Percentiles rank a stretch among this genome's conserved stretches.
Conservation (phyloP, 1,284 basidiomycete genomes). For the Pseudozyma pruni region DNA sequence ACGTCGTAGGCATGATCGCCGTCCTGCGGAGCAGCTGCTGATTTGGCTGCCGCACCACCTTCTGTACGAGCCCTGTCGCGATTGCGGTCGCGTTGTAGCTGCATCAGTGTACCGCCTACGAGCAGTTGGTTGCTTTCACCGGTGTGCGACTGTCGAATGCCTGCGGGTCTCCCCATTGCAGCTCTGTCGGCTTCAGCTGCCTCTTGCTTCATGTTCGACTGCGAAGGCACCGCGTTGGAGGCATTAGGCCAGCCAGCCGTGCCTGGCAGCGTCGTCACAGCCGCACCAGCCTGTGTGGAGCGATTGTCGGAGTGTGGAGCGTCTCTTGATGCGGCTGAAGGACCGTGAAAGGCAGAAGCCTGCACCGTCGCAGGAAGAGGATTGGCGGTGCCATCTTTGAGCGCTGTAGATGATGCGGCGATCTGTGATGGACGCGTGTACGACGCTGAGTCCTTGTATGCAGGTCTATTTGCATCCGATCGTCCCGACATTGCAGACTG, state of each 20-base stretch:
- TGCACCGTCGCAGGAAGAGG: background rate
- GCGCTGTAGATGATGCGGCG: background rate
- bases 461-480: slow-evolving; percentile 2
- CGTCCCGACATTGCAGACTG: slow-evolving; percentile 15
- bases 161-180: slow-evolving; percentile 1
- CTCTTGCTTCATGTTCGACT: background rate
- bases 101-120: slow-evolving; percentile 27
- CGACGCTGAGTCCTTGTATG: slow-evolving; percentile 2
- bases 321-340: background rate
- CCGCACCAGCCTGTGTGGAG: background rate
- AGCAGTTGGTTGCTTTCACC: slow-evolving; percentile 23
- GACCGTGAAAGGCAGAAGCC: background rate
- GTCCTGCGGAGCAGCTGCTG: background rate
- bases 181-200: background rate
- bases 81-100: slow-evolving; percentile 25
- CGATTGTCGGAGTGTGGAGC: slow-evolving; percentile 9
- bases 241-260: background rate
- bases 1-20: background rate
- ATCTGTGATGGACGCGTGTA: slow-evolving; percentile 11
- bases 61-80: slow-evolving; percentile 1
- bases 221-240: background rate
- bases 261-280: background rate
- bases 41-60: background rate
- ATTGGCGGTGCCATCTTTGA: background rate
- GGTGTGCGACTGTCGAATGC: slow-evolving; percentile 4